Evolutionary conservation across 225 moss, liverwort and hornwort species (phyloP).

Genomic region (Ulota crispa): DNA sequence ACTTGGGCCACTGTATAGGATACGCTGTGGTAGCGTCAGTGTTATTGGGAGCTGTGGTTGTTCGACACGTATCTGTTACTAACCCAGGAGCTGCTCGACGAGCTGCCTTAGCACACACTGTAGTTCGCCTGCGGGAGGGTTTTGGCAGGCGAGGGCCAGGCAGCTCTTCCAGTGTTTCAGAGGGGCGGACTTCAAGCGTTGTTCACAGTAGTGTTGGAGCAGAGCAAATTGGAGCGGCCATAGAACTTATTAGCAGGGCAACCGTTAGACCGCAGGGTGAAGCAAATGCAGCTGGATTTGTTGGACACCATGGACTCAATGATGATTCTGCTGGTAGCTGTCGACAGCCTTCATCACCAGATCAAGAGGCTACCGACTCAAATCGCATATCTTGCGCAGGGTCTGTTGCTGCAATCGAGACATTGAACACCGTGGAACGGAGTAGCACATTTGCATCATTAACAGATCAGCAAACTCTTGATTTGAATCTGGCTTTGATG

Average conservation of each 20-base stretch:
- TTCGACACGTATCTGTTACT: conserved; percentile 77
- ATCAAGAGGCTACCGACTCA: conserved; percentile 53
- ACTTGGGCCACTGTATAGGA: conserved; percentile 96
- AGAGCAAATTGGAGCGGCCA: conserved; percentile 67
- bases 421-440: conserved; percentile 53
- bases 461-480: conserved; percentile 80
- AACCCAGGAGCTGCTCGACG: conserved; percentile 92
- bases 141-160: conserved; percentile 90
- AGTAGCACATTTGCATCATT: conserved; percentile 67
- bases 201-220: conserved; percentile 94
- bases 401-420: conserved; percentile 60
- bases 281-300: conserved; percentile 30
- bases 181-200: conserved; percentile 89
- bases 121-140: conserved; percentile 91
- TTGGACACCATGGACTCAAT: conserved; percentile 44
- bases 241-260: conserved; percentile 55
- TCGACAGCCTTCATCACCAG: conserved; percentile 53
- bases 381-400: conserved; percentile 51
- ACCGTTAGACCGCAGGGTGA: conserved; percentile 49
- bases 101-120: conserved; percentile 86
- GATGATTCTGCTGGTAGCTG: conserved; percentile 53
- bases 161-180: conserved; percentile 97
- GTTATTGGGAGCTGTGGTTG: conserved; percentile 82
- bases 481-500: conserved; percentile 83
- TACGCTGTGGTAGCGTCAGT: conserved; percentile 96